Evolutionary conservation across 75 land plant species (phyloP), one percentile per base, ranked within the genome.

Genomic region (Picea glauca): DNA sequence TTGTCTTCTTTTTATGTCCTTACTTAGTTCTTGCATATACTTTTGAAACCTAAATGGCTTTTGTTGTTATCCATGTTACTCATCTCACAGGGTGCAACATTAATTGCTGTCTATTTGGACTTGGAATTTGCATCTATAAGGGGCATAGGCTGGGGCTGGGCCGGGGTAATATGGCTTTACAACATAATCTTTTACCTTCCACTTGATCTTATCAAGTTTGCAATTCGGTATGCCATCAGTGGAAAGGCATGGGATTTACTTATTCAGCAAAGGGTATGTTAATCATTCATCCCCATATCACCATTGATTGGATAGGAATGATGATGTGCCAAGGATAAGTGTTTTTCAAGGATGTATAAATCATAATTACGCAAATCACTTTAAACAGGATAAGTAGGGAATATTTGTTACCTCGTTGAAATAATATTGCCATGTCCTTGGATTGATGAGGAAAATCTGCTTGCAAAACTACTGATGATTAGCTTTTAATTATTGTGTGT

Each of bases 61-160:
- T 20, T 20, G 23, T 70, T 31, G 9, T 21, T 62, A 20, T 62
- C 5, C 23, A 62, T 20, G 3, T 62, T 62, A 20, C 23, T 20
- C 23, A 46, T 46, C 23, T 76, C 62, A 77, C 85, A 92, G 94
- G 76, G 88, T 81, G 94, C 94, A 46, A 93, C 90, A 11, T 79
- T 90, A 13, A 83, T 93, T 58, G 85, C 94, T 14, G 94, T 84
- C 13, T 72, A 84, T 68, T 85, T 81, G 58, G 85, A 85, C 78
- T 83, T 86, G 91, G 79, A 33, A n/a, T 83, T 86, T 76, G 85
- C 86, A 58, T 76, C 80, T 30, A 85, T 93, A 5, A 75, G 80
- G 60, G 85, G 78, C 15, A 90, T 90, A 62, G 94, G 94, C 0
- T 90, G 92, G 92, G 84, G 83, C 11, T 93, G 94, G 92, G 83